Conservation (phyloP, 139 green algal species). For the Gonium pectorale region DNA sequence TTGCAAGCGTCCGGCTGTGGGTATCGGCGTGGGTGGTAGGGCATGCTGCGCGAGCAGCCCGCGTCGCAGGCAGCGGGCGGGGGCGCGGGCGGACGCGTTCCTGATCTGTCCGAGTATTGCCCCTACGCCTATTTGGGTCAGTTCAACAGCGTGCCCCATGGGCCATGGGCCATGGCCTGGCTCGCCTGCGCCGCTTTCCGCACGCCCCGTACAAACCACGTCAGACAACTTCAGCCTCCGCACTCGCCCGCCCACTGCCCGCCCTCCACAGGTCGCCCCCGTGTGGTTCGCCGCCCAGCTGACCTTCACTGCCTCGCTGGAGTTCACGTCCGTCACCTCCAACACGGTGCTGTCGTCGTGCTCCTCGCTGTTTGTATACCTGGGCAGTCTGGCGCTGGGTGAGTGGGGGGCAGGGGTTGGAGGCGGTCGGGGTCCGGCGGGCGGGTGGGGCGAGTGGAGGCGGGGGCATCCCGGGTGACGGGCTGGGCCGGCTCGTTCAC, state of each 20-base stretch:
- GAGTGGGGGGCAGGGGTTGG: neutral
- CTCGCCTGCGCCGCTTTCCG: too few relatives aligned
- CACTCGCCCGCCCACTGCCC: neutral
- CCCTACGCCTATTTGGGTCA: too few relatives aligned
- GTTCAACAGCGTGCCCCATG: too few relatives aligned
- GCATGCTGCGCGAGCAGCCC: too few relatives aligned
- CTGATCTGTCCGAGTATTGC: too few relatives aligned
- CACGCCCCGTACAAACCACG: neutral
- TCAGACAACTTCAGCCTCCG: neutral
- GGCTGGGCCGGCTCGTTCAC: neutral
- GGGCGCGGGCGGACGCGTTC: too few relatives aligned
- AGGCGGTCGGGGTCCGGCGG: too few relatives aligned
- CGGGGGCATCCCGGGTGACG: too few relatives aligned
- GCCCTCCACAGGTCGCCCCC: slow-evolving; percentile 77
- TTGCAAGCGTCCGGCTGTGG: too few relatives aligned
- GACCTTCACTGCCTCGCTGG: slow-evolving; percentile 90
- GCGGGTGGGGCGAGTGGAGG: neutral
- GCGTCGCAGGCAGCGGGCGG: too few relatives aligned
- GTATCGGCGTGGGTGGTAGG: too few relatives aligned
- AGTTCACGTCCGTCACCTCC: slow-evolving; percentile 89
- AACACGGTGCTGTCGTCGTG: slow-evolving; percentile 96
- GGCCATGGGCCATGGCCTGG: too few relatives aligned
- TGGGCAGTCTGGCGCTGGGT: slow-evolving; percentile 20
- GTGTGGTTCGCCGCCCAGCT: slow-evolving; percentile 95
- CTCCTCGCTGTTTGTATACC: slow-evolving; percentile 89